Percentiles rank a stretch among this genome's conserved stretches.
phyloP scores from a whole-genome alignment of 164 flowering plant species.

The Vitis rupestris region DNA sequence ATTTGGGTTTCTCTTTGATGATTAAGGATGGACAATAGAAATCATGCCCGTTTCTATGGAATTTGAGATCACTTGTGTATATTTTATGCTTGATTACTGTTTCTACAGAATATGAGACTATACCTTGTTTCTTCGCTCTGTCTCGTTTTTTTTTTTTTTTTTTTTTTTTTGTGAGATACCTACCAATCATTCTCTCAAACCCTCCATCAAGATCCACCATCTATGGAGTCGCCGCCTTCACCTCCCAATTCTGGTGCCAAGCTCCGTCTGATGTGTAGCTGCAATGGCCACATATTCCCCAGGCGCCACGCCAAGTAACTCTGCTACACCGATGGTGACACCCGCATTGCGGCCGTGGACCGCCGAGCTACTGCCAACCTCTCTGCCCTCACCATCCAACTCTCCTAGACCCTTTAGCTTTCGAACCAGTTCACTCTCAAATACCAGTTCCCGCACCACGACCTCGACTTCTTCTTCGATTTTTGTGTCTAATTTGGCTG shows the following conservation, averaged over 20 bases:
- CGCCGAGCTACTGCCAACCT: constrained; percentile 14
- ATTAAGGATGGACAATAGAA: no score
- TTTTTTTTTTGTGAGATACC: neutral
- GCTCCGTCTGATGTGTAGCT: constrained; percentile 54
- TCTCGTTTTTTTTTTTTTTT: no score
- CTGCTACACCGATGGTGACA: constrained; percentile 48
- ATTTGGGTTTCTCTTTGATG: no score
- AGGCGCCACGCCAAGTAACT: constrained; percentile 39
- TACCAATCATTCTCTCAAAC: neutral
- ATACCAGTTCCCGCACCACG: constrained; percentile 48
- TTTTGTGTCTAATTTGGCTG: constrained; percentile 37
- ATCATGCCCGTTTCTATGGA: no score
- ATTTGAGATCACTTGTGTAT: no score
- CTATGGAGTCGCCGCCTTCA: constrained; percentile 14
- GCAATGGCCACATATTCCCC: constrained; percentile 41
- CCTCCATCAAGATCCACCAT: neutral
- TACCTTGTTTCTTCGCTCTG: no score
- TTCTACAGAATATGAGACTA: no score
- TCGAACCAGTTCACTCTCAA: constrained; percentile 29
- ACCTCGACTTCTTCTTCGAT: constrained; percentile 47
- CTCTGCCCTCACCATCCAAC: constrained; percentile 27
- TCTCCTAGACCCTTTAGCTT: constrained; percentile 23
- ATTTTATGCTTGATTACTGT: no score
- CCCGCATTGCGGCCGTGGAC: constrained; percentile 37
- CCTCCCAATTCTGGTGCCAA: constrained; percentile 8